Evolutionary conservation across 225 moss, liverwort and hornwort species (phyloP), one percentile per base, ranked within the genome.

Genomic region (Pleurozium schreberi): DNA sequence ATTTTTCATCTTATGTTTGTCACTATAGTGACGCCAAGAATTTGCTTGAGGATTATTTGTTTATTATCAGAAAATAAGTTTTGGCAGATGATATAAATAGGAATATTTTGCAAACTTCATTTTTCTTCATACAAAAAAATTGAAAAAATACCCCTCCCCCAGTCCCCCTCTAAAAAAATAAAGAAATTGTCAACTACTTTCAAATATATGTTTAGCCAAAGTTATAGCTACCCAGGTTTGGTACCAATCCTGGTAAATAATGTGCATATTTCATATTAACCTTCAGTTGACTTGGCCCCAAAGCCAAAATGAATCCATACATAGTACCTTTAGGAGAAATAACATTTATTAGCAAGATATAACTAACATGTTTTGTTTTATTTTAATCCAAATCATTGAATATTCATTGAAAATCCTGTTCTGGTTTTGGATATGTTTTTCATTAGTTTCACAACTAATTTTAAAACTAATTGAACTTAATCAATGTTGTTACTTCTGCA

Each of bases 271-370:
- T 27, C 5, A 26, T 60, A 60, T 60, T 65, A 34, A 65, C 12
- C 0, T 40, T 23, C 14, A 69, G 0, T 73, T 73, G 17, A 2
- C 6, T 45, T 45, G 30, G 7, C 2, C 0, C 18, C 7, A 47
- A 74, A 74, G 18, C 6, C 30, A 47, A 74, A 33, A 75, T 49
- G 12, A 11, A 2, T 47, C 7, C 0, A 34, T 20, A 13, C 3
- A 3, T 13, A 34, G 8, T 9, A 4, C 7, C 0, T 0, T 0
- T 12, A 49, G 12, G 8, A 20, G 0, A 19, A 20, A 49, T n/a
- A n/a, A n/a, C n/a, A n/a, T n/a, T n/a, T n/a, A 53, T 25, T 25
- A 36, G 4, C 1, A 38, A 23, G 23, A 53, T 14, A 9, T 22
- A 34, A 36, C 14, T 21, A 8, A 5, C n/a, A n/a, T 36, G 9